Base-by-base conservation (phyloP, 805 yeast genomes). In the Cyberlindnera lachancei region DNA sequence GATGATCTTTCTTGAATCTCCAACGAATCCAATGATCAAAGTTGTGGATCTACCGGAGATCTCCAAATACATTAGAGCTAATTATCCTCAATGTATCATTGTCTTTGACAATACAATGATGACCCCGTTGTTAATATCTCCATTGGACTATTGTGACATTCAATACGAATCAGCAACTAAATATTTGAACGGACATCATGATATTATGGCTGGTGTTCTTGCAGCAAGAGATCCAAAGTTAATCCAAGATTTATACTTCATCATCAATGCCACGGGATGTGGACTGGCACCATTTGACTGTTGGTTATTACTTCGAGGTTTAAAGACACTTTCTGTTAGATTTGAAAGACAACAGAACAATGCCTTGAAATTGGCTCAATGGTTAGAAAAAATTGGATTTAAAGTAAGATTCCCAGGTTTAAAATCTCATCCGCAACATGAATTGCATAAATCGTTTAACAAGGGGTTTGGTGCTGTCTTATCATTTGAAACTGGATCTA, bases 71-170 rank as follows among this genome's bases (percentile, higher is more conserved):
- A 87, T 88, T 27, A 92, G 85, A 52, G 54, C 59, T 26, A 64
- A 69, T 25, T 79, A 69, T 50, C 86, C 94, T 13, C 68, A 77
- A 23, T 68, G 81, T 33, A 54, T 79, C 30, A 77, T 85, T 25
- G 94, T 85, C 11, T 88, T 88, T 40, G 96, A 88, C 61, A 88
- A 90, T 66, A 90, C 96, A 37, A 88, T 88, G 97, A 81, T 88
- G 94, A 79, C 95, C 18, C 96, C 96, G 10, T 58, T 88, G 40
- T 67, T 79, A 49, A 77, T 84, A 77, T 69, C 79, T 16, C 96
- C 97, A 5, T 66, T 88, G 43, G 85, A 83, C 45, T 70, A 82
- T 44, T 90, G 78, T 23, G 96, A 88, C 53, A 83, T 88, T 36
- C 95, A 84, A 36, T 90, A 88, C 56, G 97, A 88, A 55, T 78